These are phyloP conservation scores for Rhynchosporium secalis DNA, from an alignment of 2,329 filamentous ascomycete genomes.

Conservation along the genomic window DNA sequence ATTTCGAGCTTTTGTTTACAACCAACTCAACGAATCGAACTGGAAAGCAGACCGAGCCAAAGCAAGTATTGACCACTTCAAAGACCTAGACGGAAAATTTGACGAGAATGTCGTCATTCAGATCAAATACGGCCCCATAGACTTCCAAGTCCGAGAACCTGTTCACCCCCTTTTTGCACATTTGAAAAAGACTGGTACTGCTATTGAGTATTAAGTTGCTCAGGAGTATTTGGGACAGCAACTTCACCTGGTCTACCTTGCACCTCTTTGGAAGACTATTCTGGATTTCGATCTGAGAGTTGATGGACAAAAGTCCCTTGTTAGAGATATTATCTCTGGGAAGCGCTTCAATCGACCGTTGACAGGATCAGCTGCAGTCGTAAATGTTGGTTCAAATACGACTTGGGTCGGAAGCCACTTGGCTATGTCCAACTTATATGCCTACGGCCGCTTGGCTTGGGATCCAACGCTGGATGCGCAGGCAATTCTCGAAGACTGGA, in stretches of 20 bases:
- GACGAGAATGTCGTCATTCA: constrained; percentile 71
- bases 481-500: constrained; percentile 63
- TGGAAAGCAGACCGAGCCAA: constrained; percentile 71
- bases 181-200: constrained; percentile 46
- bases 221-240: constrained; percentile 75
- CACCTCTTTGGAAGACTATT: constrained; percentile 68
- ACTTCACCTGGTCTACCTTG: constrained; percentile 65
- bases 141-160: constrained; percentile 72
- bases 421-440: constrained; percentile 71
- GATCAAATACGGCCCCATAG: constrained; percentile 73
- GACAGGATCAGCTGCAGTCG: constrained; percentile 65
- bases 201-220: constrained; percentile 65
- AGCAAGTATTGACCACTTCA: constrained; percentile 67
- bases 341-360: constrained; percentile 56
- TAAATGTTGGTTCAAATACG: constrained; percentile 64
- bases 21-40: constrained; percentile 57
- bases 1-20: constrained; percentile 73
- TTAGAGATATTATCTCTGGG: constrained; percentile 62
- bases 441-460: constrained; percentile 68
- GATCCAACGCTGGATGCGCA: constrained; percentile 52
- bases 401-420: constrained; percentile 71
- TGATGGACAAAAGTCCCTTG: constrained; percentile 54
- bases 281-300: constrained; percentile 67
- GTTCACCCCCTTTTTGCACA: constrained; percentile 63
- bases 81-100: constrained; percentile 63